A percentile compares a stretch with the other conserved stretches of the same genome.
Evolutionary conservation across 1,139 yeast species (phyloP).

Genomic region (Trichomonascaceae sp.): DNA sequence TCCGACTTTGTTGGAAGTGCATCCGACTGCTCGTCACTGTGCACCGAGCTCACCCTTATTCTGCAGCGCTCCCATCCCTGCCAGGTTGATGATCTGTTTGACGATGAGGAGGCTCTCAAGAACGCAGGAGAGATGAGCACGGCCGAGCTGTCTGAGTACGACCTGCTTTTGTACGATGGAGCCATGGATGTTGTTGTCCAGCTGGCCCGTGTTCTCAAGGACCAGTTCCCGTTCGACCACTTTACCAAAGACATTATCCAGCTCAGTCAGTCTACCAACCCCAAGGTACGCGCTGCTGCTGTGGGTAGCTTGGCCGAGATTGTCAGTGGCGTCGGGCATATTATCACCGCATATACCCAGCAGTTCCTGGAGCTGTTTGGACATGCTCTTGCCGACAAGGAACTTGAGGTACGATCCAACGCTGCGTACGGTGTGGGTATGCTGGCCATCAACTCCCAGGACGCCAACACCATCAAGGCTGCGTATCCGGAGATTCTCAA

Average conservation of each 20-base stretch:
- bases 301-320: conserved; percentile 90
- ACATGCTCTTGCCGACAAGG: conserved; percentile 61
- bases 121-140: conserved; percentile 31
- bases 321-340: conserved; percentile 54
- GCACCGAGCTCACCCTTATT: conserved; percentile 56
- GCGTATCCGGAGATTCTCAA: conserved; percentile 59
- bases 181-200: conserved; percentile 76
- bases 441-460: conserved; percentile 44
- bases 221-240: conserved; percentile 59
- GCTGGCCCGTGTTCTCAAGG: conserved; percentile 60
- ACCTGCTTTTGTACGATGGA: conserved; percentile 70
- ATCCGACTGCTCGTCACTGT: conserved; percentile 47
- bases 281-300: conserved; percentile 67
- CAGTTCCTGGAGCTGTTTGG: conserved; percentile 60
- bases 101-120: conserved; percentile 40
- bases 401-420: conserved; percentile 84
- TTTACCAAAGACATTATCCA: conserved; percentile 56
- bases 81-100: conserved; percentile 51
- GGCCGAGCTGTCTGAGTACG: conserved; percentile 50
- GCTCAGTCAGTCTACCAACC: conserved; percentile 52
- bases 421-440: conserved; percentile 95
- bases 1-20: conserved; percentile 52
- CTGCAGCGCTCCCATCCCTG: conserved; percentile 73
- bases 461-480: conserved; percentile 40
- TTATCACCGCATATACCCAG: conserved; percentile 50